phyloP scores from a whole-genome alignment of 2,329 filamentous ascomycete species.

The Arthroderma uncinatum region DNA sequence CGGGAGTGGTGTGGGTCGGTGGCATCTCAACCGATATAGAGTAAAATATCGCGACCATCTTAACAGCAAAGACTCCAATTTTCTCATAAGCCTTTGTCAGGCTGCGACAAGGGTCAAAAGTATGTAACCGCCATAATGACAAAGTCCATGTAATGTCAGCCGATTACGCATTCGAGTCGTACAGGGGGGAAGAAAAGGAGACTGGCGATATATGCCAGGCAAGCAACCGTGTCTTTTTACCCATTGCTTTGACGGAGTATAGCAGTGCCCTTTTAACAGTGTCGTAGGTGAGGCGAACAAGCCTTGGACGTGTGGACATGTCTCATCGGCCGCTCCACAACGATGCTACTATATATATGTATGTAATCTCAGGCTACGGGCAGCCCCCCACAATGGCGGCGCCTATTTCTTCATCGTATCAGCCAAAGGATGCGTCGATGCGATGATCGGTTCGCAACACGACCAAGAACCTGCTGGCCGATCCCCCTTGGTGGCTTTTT shows the following conservation, averaged over 20 bases:
- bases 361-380: neutral
- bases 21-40: neutral
- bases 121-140: neutral
- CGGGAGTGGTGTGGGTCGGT: neutral
- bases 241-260: too few species aligned
- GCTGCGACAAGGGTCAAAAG: neutral
- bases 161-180: neutral
- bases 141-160: neutral
- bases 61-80: neutral
- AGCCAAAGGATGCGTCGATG: neutral
- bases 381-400: neutral
- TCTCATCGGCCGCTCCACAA: neutral
- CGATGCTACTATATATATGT: neutral
- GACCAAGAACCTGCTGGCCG: neutral
- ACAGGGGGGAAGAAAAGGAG: neutral
- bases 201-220: neutral
- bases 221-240: neutral
- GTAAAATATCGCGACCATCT: neutral
- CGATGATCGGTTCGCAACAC: neutral
- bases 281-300: neutral
- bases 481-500: neutral
- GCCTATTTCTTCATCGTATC: conserved; percentile 1
- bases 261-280: too few species aligned
- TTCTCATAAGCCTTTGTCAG: neutral
- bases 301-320: neutral